Evolutionary conservation across 768 basidiomycete genomes (phyloP).

Genomic region (Auricularia heimuer): DNA sequence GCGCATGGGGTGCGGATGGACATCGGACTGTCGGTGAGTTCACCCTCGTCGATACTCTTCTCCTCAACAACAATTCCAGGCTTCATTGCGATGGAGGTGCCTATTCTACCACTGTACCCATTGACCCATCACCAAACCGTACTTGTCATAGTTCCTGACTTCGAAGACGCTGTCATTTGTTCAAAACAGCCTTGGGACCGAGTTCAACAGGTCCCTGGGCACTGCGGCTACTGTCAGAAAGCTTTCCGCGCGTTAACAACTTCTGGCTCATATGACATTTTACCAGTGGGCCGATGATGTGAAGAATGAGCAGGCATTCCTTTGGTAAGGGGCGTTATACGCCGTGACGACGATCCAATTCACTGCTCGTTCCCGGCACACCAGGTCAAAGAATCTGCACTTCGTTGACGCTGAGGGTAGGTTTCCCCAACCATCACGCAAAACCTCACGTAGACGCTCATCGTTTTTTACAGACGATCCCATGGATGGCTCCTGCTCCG

Average conservation of each 20-base stretch:
- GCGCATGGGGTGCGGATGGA: neutral
- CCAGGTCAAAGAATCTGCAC: neutral
- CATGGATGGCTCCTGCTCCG: slow-evolving; percentile 39
- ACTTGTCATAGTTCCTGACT: neutral
- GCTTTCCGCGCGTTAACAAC: too few species aligned
- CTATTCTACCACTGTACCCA: neutral
- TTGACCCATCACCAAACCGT: too few species aligned
- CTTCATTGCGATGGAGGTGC: neutral
- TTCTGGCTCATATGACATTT: too few species aligned
- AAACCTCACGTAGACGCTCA: neutral
- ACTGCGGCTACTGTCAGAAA: neutral
- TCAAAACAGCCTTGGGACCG: neutral
- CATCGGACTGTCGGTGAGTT: neutral
- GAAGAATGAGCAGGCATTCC: neutral
- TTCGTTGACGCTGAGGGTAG: neutral
- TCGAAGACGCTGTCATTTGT: neutral
- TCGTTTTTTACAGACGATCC: slow-evolving; percentile 22
- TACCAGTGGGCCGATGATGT: neutral
- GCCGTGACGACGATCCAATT: too few species aligned
- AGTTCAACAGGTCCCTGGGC: neutral
- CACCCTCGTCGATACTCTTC: neutral
- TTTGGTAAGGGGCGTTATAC: neutral
- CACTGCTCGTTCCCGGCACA: neutral
- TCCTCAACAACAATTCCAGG: neutral
- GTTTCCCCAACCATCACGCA: neutral